Base-by-base conservation (phyloP, 1,284 basidiomycete genomes). In the Chalciporus sp. region DNA sequence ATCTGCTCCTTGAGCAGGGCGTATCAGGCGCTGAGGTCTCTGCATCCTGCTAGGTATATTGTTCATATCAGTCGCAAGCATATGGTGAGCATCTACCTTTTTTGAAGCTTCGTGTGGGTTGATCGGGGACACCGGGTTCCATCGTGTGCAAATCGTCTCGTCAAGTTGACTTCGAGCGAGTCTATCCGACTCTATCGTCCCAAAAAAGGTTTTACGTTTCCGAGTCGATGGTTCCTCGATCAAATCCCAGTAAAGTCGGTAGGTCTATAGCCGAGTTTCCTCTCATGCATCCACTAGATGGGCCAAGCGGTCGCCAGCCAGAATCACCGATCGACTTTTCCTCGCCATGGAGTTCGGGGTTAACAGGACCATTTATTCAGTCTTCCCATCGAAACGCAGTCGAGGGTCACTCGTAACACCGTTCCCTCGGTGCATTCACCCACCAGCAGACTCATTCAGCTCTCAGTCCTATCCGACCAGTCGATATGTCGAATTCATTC, bases 401-500 rank as follows among this genome's bases (percentile, higher is more conserved):
- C 9, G 4, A 33, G 12, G 12, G 31, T n/a, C 4, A 31, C 7
- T n/a, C 35, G 16, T 37, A n/a, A n/a, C 6, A n/a, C 31, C n/a
- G 7, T 5, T 31, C 14, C 35, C 35, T n/a, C 9, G 6, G 35
- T 37, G 9, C 16, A 37, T 7, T 35, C 33, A 9, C 35, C n/a
- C 7, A n/a, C 35, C 35, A 16, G 35, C 35, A n/a, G 8, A 37
- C 7, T 37, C n/a, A 37, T 37, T 37, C 35, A 37, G n/a, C 35
- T n/a, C 35, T 9, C 16, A n/a, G 28, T 31, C 20, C 27, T 42
- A 4, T 37, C 31, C 44, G 46, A 31, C 35, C 28, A n/a, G n/a
- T 14, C 8, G 9, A 16, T 28, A 54, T 63, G 61, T 42, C 17
- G 11, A 35, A 35, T 46, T 27, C 23, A 16, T 27, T 35, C 43